phyloP scores from a whole-genome alignment of 2,329 filamentous ascomycete genomes.

The Leptographium wingfieldii region DNA sequence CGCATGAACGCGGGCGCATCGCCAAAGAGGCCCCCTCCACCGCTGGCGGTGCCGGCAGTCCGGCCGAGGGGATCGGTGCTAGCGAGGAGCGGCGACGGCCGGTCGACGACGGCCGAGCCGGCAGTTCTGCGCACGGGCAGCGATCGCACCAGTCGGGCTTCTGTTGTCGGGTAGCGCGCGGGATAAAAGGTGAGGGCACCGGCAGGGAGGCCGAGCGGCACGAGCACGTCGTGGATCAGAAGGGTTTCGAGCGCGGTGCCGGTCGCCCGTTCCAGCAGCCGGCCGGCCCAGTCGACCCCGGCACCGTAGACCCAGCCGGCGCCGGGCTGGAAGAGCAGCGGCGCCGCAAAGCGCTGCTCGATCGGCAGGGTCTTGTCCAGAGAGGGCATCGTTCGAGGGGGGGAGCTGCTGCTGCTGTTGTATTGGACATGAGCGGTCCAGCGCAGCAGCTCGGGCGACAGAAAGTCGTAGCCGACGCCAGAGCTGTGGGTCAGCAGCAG shows the following conservation, averaged over 20 bases:
- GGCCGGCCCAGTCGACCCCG: constrained; percentile 12
- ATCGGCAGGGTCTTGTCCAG: neutral
- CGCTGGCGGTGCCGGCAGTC: constrained; percentile 8
- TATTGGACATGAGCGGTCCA: constrained; percentile 1
- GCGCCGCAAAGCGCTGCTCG: constrained; percentile 7
- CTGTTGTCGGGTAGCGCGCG: constrained; percentile 7
- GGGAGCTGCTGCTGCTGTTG: neutral
- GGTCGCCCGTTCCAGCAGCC: constrained; percentile 8
- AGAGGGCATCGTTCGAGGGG: neutral
- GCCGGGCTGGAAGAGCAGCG: constrained; percentile 12
- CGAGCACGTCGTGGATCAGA: constrained; percentile 7
- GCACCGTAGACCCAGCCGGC: constrained; percentile 12
- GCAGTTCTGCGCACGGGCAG: constrained; percentile 8
- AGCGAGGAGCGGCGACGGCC: neutral
- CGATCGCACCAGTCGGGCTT: constrained; percentile 7
- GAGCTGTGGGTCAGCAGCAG: constrained; percentile 8
- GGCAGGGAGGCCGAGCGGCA: constrained; percentile 10
- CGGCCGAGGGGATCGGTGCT: neutral
- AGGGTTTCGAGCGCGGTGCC: constrained; percentile 7
- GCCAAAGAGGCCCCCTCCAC: constrained; percentile 24
- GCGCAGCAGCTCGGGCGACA: constrained; percentile 6
- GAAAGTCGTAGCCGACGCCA: constrained; percentile 11
- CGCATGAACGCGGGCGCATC: constrained; percentile 28
- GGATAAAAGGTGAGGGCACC: constrained; percentile 10
- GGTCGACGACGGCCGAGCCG: constrained; percentile 5